Conservation (phyloP, 2,329 filamentous ascomycete species). For the Arthrobotrys sinensis region DNA sequence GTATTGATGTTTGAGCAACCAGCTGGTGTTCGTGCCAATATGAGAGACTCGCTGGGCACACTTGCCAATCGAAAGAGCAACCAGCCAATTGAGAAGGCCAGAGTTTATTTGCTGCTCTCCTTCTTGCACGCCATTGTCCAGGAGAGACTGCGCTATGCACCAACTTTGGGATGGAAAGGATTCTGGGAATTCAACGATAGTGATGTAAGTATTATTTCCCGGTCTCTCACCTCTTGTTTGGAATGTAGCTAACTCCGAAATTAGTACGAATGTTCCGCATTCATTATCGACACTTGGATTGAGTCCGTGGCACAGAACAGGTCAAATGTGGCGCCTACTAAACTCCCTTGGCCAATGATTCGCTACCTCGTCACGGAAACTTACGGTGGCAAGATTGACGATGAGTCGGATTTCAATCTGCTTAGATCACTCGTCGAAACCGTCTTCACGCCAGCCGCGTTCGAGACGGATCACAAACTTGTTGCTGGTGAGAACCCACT, state of each 20-base stretch:
- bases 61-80: constrained; percentile 82
- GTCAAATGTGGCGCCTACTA: constrained; percentile 92
- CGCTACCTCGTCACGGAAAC: constrained; percentile 91
- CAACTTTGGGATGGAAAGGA: constrained; percentile 94
- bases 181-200: constrained; percentile 99
- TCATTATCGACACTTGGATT: constrained; percentile 96
- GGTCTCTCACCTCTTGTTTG: constrained; percentile 5
- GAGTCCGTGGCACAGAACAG: constrained; percentile 85
- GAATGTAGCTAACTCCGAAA: constrained; percentile 61
- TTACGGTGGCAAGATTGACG: constrained; percentile 97
- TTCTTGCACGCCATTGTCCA: constrained; percentile 97
- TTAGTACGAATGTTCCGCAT: constrained; percentile 95
- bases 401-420: constrained; percentile 84
- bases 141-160: constrained; percentile 93
- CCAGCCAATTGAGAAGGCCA: constrained; percentile 88
- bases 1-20: constrained; percentile 99
- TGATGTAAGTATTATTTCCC: constrained; percentile 78
- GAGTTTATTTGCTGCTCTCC: constrained; percentile 89
- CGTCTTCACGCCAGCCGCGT: constrained; percentile 88
- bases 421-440: constrained; percentile 81
- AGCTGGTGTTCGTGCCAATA: constrained; percentile 94
- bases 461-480: constrained; percentile 91
- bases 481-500: constrained; percentile 77
- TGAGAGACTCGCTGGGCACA: constrained; percentile 95
- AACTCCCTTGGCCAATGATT: constrained; percentile 97